Percentiles rank a stretch among this genome's conserved stretches.
Evolutionary conservation across 1,284 basidiomycete species (phyloP).

Genomic region (Bondarzewia mesenterica): DNA sequence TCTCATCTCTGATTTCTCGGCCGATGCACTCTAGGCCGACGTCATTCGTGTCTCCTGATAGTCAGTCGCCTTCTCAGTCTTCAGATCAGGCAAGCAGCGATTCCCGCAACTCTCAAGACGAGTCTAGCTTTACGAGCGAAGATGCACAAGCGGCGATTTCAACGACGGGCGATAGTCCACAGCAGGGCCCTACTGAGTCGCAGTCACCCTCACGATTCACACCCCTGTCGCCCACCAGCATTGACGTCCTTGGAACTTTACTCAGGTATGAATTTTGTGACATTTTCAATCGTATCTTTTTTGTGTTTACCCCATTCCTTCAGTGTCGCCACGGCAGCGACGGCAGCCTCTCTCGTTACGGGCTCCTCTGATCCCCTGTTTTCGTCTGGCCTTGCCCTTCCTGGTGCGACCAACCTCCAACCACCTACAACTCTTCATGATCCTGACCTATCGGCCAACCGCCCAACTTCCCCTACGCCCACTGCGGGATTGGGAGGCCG

Average conservation of each 20-base stretch:
- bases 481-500: constrained; percentile 33
- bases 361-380: constrained; percentile 54
- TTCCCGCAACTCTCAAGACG: constrained; percentile 1
- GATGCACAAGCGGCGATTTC: background rate
- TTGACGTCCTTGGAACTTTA: constrained; percentile 74
- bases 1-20: constrained; percentile 10
- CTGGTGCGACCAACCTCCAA: constrained; percentile 11
- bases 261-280: constrained; percentile 42
- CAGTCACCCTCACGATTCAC: constrained; percentile 16
- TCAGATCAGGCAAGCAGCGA: background rate
- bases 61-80: constrained; percentile 1
- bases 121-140: constrained; percentile 7
- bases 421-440: constrained; percentile 12
- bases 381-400: constrained; percentile 36
- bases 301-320: constrained; percentile 7
- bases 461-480: constrained; percentile 41
- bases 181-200: constrained; percentile 10
- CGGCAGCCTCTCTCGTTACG: constrained; percentile 64
- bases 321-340: constrained; percentile 75
- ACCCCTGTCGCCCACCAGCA: constrained; percentile 52
- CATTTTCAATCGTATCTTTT: background rate
- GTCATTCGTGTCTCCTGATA: constrained; percentile 10
- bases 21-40: constrained; percentile 12
- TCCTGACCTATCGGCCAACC: constrained; percentile 11
- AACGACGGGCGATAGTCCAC: constrained; percentile 6